phyloP scores from a whole-genome alignment of 2,329 filamentous ascomycete genomes.

The Neopestalotiopsis clavispora region DNA sequence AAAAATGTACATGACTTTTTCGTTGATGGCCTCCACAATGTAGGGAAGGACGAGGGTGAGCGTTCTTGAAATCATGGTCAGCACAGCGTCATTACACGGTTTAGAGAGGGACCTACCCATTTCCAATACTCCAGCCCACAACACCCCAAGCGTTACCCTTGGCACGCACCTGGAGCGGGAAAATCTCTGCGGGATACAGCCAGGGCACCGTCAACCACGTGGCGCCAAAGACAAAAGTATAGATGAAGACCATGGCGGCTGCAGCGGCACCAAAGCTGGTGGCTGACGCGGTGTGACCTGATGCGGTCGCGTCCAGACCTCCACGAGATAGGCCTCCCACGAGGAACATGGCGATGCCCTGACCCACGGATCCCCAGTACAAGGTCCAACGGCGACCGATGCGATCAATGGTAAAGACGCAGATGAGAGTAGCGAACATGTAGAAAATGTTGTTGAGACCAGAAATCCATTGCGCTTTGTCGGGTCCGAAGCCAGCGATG shows the following conservation, averaged over 20 bases:
- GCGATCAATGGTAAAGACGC: slow-evolving; percentile 71
- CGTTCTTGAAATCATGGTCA: slow-evolving; percentile 28
- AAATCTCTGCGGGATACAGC: slow-evolving; percentile 68
- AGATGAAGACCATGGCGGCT: slow-evolving; percentile 73
- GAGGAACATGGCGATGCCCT: slow-evolving; percentile 71
- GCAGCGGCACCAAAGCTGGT: slow-evolving; percentile 66
- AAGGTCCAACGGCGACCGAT: slow-evolving; percentile 73
- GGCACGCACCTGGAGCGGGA: slow-evolving; percentile 71
- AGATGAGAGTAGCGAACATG: slow-evolving; percentile 69
- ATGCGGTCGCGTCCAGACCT: slow-evolving; percentile 51
- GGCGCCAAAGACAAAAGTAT: slow-evolving; percentile 67
- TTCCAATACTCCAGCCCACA: slow-evolving; percentile 77
- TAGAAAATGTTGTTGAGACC: slow-evolving; percentile 57
- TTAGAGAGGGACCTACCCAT: slow-evolving; percentile 57
- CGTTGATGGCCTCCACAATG: slow-evolving; percentile 55
- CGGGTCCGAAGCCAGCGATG: slow-evolving; percentile 67
- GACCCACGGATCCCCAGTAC: slow-evolving; percentile 69
- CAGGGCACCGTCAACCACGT: slow-evolving; percentile 63
- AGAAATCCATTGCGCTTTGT: slow-evolving; percentile 67
- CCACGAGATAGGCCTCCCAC: slow-evolving; percentile 66
- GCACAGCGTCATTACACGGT: background rate
- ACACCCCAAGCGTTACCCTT: slow-evolving; percentile 80
- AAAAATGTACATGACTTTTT: slow-evolving; percentile 78
- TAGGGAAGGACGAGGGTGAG: slow-evolving; percentile 30
- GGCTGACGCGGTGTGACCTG: slow-evolving; percentile 48